These are phyloP conservation scores for Hemileccinum impolitum DNA, from an alignment of 768 basidiomycete genomes.

Conservation along the genomic window DNA sequence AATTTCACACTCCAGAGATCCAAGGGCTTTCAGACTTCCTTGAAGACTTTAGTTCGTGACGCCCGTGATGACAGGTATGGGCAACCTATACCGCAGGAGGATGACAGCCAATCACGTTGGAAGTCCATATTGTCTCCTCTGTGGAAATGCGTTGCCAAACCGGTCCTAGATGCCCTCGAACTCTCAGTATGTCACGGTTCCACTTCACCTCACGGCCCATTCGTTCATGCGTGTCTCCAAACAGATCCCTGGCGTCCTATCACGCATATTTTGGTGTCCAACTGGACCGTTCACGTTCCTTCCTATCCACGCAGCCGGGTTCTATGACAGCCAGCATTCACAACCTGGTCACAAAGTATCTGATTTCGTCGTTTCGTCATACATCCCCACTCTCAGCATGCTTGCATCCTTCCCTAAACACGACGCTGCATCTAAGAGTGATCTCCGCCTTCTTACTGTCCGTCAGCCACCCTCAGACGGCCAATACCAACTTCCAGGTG, in stretches of 20 bases:
- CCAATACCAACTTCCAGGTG: conserved; percentile 1
- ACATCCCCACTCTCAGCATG: too few relatives aligned
- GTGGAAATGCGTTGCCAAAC: neutral
- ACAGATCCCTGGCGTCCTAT: too few relatives aligned
- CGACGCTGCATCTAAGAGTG: neutral
- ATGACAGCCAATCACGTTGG: too few relatives aligned
- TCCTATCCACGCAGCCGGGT: neutral
- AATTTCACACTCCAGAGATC: neutral
- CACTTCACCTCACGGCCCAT: neutral
- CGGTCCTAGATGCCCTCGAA: neutral
- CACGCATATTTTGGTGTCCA: neutral
- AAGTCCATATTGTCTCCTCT: neutral
- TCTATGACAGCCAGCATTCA: neutral
- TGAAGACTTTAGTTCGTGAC: too few relatives aligned
- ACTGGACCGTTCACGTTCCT: neutral
- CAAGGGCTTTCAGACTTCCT: neutral
- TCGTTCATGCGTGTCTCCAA: too few relatives aligned
- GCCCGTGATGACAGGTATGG: too few relatives aligned
- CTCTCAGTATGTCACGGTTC: neutral
- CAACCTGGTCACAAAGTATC: neutral
- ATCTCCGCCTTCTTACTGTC: conserved; percentile 8
- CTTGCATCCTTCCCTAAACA: neutral
- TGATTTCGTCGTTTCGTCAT: too few relatives aligned
- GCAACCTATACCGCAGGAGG: too few relatives aligned
- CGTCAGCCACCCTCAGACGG: too few relatives aligned